These are phyloP conservation scores for Ramaria rubella DNA, from an alignment of 768 basidiomycete species.

Conservation along the genomic window DNA sequence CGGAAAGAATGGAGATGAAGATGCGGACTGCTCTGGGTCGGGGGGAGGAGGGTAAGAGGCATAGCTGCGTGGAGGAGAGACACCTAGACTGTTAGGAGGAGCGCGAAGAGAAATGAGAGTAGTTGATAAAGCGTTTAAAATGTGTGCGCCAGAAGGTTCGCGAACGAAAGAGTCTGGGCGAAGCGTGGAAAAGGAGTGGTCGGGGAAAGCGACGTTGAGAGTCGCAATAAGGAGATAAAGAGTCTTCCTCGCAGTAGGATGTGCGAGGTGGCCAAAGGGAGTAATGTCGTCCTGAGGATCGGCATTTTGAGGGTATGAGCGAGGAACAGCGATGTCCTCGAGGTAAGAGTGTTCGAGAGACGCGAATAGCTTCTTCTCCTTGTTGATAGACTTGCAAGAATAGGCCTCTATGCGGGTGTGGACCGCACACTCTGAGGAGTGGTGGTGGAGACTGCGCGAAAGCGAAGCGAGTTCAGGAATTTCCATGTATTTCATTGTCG, in stretches of 20 bases:
- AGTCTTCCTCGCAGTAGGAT: slow-evolving; percentile 79
- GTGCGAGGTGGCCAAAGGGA: slow-evolving; percentile 87
- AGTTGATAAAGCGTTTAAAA: slow-evolving; percentile 79
- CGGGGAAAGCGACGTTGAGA: slow-evolving; percentile 95
- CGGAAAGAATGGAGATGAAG: slow-evolving; percentile 48
- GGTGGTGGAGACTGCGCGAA: slow-evolving; percentile 73
- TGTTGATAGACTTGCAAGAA: slow-evolving; percentile 94
- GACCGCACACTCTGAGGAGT: slow-evolving; percentile 82
- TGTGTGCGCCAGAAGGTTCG: slow-evolving; percentile 61
- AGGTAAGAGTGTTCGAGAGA: slow-evolving; percentile 83
- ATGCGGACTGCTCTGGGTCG: slow-evolving; percentile 33
- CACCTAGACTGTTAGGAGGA: slow-evolving; percentile 47
- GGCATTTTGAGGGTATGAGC: slow-evolving; percentile 70
- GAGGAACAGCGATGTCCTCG: slow-evolving; percentile 65
- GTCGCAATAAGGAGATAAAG: slow-evolving; percentile 94
- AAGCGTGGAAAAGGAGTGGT: slow-evolving; percentile 94
- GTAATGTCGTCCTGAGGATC: slow-evolving; percentile 65
- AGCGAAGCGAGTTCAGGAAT: slow-evolving; percentile 72
- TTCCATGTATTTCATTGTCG: slow-evolving; percentile 85
- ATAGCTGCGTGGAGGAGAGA: slow-evolving; percentile 70
- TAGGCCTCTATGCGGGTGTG: slow-evolving; percentile 94
- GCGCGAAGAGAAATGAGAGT: slow-evolving; percentile 61
- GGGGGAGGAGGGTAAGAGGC: slow-evolving; percentile 77
- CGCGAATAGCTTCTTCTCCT: slow-evolving; percentile 95
- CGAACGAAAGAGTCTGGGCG: slow-evolving; percentile 85